Conservation (phyloP, 2,329 filamentous ascomycete genomes). For the Cercospora sp. region DNA sequence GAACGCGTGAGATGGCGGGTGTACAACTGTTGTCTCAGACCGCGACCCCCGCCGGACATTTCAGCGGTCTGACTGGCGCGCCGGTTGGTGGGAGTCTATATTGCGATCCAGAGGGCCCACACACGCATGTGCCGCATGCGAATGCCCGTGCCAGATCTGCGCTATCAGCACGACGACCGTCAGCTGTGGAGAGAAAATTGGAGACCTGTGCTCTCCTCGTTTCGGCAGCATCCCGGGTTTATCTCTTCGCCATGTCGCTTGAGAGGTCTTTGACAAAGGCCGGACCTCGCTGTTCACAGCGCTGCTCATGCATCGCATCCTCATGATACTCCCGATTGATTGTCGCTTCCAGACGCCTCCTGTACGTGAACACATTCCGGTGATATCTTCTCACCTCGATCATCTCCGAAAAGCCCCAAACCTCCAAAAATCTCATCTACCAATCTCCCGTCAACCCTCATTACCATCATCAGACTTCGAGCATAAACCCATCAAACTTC, state of each 20-base stretch:
- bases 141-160: not conserved
- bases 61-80: slow-evolving; percentile 4
- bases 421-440: not conserved
- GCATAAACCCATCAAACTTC: not conserved
- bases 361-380: not conserved
- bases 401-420: not conserved
- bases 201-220: not conserved
- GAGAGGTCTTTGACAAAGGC: not conserved
- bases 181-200: not conserved
- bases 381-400: not conserved
- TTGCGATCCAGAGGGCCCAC: not conserved
- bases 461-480: not conserved
- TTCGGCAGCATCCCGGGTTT: not conserved
- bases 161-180: not conserved
- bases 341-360: not conserved
- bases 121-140: not conserved
- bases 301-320: not conserved
- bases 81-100: not conserved
- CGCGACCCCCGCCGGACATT: not conserved
- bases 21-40: slow-evolving; percentile 11
- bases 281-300: slow-evolving; percentile 4
- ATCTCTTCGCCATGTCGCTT: not conserved
- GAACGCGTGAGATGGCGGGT: not conserved
- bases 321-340: not conserved
- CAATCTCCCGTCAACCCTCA: not conserved